Conservation (phyloP, 306 rosid genomes). For the Phaseolus lunatus region DNA sequence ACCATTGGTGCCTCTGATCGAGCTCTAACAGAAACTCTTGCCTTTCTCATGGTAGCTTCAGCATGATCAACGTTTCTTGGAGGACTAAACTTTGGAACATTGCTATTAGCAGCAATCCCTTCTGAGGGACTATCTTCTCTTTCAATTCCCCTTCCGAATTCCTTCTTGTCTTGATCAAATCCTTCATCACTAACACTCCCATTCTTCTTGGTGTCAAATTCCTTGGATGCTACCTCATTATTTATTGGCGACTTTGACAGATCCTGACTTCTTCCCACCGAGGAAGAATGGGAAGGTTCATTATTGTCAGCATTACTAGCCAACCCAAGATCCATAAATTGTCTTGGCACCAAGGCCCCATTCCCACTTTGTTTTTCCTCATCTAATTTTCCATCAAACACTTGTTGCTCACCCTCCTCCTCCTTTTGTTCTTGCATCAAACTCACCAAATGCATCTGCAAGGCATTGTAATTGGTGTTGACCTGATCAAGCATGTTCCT, state of each 20-base stretch:
- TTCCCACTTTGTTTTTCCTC: constrained; percentile 46
- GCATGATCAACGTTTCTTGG: constrained; percentile 61
- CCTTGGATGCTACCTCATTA: constrained; percentile 48
- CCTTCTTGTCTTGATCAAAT: constrained; percentile 57
- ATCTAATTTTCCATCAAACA: constrained; percentile 31
- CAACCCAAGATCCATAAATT: constrained; percentile 76
- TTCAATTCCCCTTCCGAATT: constrained; percentile 39
- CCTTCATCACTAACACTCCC: constrained; percentile 45
- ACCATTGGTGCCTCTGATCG: constrained; percentile 89
- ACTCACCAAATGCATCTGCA: constrained; percentile 59
- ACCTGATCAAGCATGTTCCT: constrained; percentile 59
- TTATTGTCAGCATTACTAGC: constrained; percentile 51
- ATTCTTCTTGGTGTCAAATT: constrained; percentile 31
- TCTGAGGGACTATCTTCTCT: constrained; percentile 63
- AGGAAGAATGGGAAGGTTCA: constrained; percentile 60
- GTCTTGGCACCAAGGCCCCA: constrained; percentile 59
- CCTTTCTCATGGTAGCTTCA: constrained; percentile 94
- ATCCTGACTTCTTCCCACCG: constrained; percentile 55
- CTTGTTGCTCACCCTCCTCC: constrained; percentile 28
- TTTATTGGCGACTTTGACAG: constrained; percentile 54
- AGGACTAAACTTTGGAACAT: constrained; percentile 61
- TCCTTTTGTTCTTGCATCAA: constrained; percentile 58
- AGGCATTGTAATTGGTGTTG: constrained; percentile 52
- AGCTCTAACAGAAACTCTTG: constrained; percentile 86
- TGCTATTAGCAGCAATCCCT: constrained; percentile 50